Conservation (phyloP, 2,329 filamentous ascomycete species). For the Xylariales sp. region DNA sequence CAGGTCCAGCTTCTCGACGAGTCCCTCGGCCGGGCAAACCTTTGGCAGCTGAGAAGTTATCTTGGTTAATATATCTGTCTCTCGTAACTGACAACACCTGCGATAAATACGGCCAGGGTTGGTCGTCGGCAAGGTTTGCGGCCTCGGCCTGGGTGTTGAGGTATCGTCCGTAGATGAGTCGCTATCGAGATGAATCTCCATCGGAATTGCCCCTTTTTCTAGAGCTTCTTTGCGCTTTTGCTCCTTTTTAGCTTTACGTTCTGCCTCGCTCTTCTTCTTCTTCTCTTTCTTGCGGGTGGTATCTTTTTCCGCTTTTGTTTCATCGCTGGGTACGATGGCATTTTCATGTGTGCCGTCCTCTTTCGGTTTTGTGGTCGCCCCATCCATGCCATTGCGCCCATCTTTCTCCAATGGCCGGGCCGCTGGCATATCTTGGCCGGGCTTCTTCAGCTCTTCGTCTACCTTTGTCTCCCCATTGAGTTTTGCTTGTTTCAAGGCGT, state of each 20-base stretch:
- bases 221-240: slow-evolving; percentile 64
- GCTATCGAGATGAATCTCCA: slow-evolving; percentile 74
- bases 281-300: slow-evolving; percentile 82
- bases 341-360: slow-evolving; percentile 16
- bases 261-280: slow-evolving; percentile 91
- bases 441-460: slow-evolving; percentile 36
- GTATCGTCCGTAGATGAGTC: slow-evolving; percentile 45
- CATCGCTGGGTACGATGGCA: slow-evolving; percentile 28
- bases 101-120: slow-evolving; percentile 92
- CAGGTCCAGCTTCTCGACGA: slow-evolving; percentile 77
- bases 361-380: slow-evolving; percentile 20
- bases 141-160: slow-evolving; percentile 30
- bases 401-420: slow-evolving; percentile 34
- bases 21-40: slow-evolving; percentile 62
- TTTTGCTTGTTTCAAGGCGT: slow-evolving; percentile 65
- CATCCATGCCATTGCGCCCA: slow-evolving; percentile 13
- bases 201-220: slow-evolving; percentile 79
- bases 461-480: slow-evolving; percentile 53
- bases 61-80: slow-evolving; percentile 87
- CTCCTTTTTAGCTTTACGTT: slow-evolving; percentile 41
- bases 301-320: slow-evolving; percentile 30
- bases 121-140: slow-evolving; percentile 69
- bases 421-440: slow-evolving; percentile 33
- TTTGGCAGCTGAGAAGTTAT: slow-evolving; percentile 84
- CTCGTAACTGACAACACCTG: slow-evolving; percentile 87